phyloP scores from a whole-genome alignment of 768 basidiomycete genomes.

The Tylopilus subfusipes region DNA sequence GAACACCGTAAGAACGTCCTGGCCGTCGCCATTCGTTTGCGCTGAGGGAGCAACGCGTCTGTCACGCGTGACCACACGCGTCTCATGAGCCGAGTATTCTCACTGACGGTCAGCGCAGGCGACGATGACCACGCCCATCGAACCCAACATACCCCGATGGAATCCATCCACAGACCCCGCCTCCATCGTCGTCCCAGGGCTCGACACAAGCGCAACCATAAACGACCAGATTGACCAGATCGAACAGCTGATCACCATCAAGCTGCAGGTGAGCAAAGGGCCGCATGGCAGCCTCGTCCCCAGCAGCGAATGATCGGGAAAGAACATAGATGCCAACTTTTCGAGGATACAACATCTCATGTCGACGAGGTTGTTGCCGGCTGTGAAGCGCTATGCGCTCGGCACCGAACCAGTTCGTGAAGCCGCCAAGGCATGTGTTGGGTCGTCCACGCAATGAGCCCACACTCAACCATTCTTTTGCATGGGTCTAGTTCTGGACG shows the following conservation, averaged over 20 bases:
- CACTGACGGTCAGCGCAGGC: neutral
- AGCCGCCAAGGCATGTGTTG: slow-evolving; percentile 72
- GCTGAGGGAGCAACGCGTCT: too few species aligned
- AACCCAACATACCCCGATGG: slow-evolving; percentile 66
- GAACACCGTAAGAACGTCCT: too few species aligned
- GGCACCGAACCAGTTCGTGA: slow-evolving; percentile 86
- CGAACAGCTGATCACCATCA: slow-evolving; percentile 90
- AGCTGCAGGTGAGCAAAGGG: slow-evolving; percentile 65
- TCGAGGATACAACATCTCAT: slow-evolving; percentile 84
- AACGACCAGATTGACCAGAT: slow-evolving; percentile 91
- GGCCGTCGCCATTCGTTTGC: too few species aligned
- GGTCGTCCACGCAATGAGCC: neutral
- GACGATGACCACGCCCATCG: slow-evolving; percentile 39
- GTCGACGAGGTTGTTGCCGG: slow-evolving; percentile 76
- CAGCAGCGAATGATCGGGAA: slow-evolving; percentile 13
- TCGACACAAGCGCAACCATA: slow-evolving; percentile 64
- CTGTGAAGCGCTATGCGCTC: slow-evolving; percentile 86
- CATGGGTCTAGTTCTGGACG: slow-evolving; percentile 76
- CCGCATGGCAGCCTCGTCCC: neutral
- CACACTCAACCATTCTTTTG: neutral
- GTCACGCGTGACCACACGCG: neutral
- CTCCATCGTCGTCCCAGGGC: slow-evolving; percentile 64
- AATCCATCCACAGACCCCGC: slow-evolving; percentile 59
- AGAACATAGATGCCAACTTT: slow-evolving; percentile 94
- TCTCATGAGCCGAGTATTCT: neutral